Evolutionary conservation across 768 basidiomycete species (phyloP), one percentile per base, ranked within the genome.

Genomic region (Russula olivacea): DNA sequence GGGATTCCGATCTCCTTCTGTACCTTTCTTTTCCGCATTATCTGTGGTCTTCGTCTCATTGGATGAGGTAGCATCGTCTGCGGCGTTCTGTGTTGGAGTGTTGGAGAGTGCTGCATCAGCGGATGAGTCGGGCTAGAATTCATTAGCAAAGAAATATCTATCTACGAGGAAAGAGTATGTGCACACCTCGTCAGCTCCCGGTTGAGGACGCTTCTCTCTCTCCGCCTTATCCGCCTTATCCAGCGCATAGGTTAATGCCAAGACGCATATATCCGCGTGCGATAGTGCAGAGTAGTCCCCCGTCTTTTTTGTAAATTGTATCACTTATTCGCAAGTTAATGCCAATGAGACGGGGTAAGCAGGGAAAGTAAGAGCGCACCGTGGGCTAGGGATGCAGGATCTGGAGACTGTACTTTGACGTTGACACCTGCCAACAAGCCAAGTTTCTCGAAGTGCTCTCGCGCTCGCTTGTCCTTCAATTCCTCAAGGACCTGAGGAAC

Each of bases 281-380:
- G 93, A 97, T 43, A 99, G 80, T 52, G 93, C 95, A 48, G 91
- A 78, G 72, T 93, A 95, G 75, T 99, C 97, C 72, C 97, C 97
- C 0, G 96, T 96, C 79, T 91, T 91, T 79, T 93, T 96, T 4
- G 97, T 92, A 74, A 86, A 87, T 65, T 88, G 87, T 59, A 89
- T 91, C 4, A 96, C 97, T 98, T 48, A 64, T 59, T 49, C 28
- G 70, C 62, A 72, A 63, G 57, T 65, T 59, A 59, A 28, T 23
- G 21, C 34, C 48, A 58, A 38, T 62, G 45, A 38, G 38, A 57
- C 15, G 28, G 14, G 28, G 43, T 21, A 49, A 14, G 38, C 25
- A 55, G 28, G 40, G 30, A 2, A 23, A 23, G 30, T 51, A 32
- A 38, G 5, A 36, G 71, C 80, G 53, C 61, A 86, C 86, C 84